Percentiles rank a stretch among this genome's conserved stretches.
These are phyloP conservation scores for Toxicodendron radicans DNA, from an alignment of 345 rosid species.

Conservation along the genomic window DNA sequence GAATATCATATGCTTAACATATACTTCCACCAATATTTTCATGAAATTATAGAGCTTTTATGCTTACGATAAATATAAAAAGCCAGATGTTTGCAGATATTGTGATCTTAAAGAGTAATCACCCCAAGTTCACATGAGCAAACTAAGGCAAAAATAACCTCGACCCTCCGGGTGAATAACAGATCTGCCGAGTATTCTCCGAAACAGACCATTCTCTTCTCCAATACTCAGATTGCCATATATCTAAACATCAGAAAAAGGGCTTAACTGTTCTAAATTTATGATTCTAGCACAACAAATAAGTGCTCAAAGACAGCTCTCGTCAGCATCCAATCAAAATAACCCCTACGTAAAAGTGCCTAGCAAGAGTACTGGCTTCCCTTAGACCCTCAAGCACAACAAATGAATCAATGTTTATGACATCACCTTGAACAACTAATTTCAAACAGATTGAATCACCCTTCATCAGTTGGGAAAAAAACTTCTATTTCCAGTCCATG, in stretches of 20 bases:
- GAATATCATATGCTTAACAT: background rate
- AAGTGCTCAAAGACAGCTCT: background rate
- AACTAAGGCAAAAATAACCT: too few species aligned
- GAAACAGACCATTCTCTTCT: background rate
- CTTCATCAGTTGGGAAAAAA: background rate
- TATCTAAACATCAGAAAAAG: background rate
- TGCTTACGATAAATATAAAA: background rate
- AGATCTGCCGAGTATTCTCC: too few species aligned
- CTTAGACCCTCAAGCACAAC: background rate
- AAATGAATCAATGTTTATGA: background rate
- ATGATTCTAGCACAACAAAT: background rate
- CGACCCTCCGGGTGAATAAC: too few species aligned
- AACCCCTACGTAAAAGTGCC: background rate
- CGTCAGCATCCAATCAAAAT: background rate
- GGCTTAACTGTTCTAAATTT: background rate
- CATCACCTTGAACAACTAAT: background rate
- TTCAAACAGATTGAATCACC: background rate
- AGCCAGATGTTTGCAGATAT: background rate
- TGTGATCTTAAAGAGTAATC: background rate
- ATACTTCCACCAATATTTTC: background rate
- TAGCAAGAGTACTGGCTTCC: background rate
- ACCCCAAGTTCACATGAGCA: background rate
- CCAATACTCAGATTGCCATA: background rate
- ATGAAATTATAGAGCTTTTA: background rate
- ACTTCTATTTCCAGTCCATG: background rate